A percentile compares a stretch with the other conserved stretches of the same genome.
Evolutionary conservation across 148 eudicot species (phyloP).

Genomic region (Fagopyrum tataricum): DNA sequence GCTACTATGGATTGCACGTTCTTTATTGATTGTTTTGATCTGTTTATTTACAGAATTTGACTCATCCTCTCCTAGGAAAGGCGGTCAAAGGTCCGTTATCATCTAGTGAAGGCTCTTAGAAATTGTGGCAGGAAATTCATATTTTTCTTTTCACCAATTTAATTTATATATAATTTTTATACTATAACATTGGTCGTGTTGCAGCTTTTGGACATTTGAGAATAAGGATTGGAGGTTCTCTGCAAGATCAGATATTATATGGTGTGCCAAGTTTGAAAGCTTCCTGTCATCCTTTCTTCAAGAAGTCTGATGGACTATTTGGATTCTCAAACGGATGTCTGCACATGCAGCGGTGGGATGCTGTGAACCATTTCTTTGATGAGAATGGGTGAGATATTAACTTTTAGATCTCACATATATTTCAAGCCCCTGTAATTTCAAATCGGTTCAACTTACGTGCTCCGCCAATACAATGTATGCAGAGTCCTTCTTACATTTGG

Average conservation of each 20-base stretch:
- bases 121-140: not conserved
- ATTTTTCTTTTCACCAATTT: not conserved
- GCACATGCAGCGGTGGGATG: slow-evolving; percentile 74
- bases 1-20: not conserved
- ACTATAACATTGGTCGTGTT: slow-evolving; percentile 13
- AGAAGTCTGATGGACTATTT: slow-evolving; percentile 45
- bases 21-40: not conserved
- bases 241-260: slow-evolving; percentile 83
- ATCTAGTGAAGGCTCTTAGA: not conserved
- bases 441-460: not conserved
- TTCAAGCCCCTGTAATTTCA: not conserved
- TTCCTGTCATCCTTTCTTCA: slow-evolving; percentile 61
- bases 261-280: slow-evolving; percentile 42
- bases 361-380: slow-evolving; percentile 52
- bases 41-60: slow-evolving; percentile 46
- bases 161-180: not conserved
- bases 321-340: slow-evolving; percentile 86
- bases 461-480: slow-evolving; percentile 10
- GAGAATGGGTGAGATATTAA: slow-evolving; percentile 52
- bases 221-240: slow-evolving; percentile 85
- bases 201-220: slow-evolving; percentile 76
- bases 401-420: not conserved
- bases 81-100: slow-evolving; percentile 74
- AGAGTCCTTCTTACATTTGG: slow-evolving; percentile 80
- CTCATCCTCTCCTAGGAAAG: slow-evolving; percentile 62